These are phyloP conservation scores for Dictyostelium purpureum DNA, from an alignment of 78 protist species.

Conservation along the genomic window DNA sequence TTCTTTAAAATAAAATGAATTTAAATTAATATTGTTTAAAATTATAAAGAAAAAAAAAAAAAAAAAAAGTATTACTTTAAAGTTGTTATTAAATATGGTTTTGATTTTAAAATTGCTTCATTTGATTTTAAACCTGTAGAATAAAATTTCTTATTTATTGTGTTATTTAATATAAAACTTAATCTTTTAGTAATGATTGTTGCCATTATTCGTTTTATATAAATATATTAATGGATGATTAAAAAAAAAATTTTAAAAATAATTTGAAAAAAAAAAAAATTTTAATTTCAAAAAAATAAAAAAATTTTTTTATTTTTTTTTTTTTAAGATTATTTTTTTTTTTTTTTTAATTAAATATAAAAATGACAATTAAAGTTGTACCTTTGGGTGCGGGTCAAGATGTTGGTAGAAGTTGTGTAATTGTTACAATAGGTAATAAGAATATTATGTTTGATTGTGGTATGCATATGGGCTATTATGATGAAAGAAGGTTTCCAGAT, in stretches of 20 bases:
- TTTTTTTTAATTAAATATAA: background rate
- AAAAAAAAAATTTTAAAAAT: too few species aligned
- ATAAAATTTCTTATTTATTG: too few species aligned
- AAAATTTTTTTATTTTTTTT: too few species aligned
- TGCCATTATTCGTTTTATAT: too few species aligned
- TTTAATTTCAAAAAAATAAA: too few species aligned
- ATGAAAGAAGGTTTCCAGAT: slow-evolving; percentile 96
- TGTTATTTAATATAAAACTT: too few species aligned
- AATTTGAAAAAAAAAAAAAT: too few species aligned
- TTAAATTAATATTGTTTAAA: background rate
- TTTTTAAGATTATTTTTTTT: too few species aligned
- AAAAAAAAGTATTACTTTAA: background rate
- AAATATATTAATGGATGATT: too few species aligned
- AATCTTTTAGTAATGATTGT: too few species aligned
- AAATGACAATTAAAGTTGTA: slow-evolving; percentile 73
- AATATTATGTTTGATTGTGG: slow-evolving; percentile 97
- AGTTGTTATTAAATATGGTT: slow-evolving; percentile 24
- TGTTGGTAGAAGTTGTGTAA: slow-evolving; percentile 96
- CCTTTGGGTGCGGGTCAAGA: slow-evolving; percentile 95
- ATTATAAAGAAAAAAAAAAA: background rate
- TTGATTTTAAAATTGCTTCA: slow-evolving; percentile 5
- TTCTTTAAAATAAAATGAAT: too few species aligned
- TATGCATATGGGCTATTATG: slow-evolving; percentile 98
- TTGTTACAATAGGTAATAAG: slow-evolving; percentile 92
- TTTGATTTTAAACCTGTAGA: too few species aligned